Evolutionary conservation across 345 rosid species (phyloP).

Genomic region (Gossypioides kirkii): DNA sequence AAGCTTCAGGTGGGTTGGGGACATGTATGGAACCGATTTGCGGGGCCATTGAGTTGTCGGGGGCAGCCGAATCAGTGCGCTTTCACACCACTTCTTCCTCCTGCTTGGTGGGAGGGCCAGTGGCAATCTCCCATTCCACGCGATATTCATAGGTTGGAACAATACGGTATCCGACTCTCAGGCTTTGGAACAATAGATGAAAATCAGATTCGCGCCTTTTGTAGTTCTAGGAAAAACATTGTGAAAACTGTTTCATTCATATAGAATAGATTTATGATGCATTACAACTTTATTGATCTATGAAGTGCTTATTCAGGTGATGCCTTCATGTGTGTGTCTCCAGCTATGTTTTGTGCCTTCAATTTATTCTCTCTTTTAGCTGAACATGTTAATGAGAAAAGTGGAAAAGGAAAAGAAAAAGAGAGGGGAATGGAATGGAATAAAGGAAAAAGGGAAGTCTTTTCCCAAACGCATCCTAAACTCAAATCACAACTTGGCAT

Average conservation of each 20-base stretch:
- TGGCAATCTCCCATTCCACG: slow-evolving; percentile 92
- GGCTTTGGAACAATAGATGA: slow-evolving; percentile 74
- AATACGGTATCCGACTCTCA: slow-evolving; percentile 69
- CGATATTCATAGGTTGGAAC: slow-evolving; percentile 55
- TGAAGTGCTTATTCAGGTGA: background rate
- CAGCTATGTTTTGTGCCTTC: background rate
- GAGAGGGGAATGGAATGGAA: background rate
- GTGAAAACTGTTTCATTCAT: slow-evolving; percentile 45
- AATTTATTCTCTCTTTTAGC: background rate
- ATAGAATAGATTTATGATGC: slow-evolving; percentile 18
- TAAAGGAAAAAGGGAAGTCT: background rate
- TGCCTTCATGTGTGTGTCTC: background rate
- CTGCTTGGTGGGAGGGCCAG: slow-evolving; percentile 95
- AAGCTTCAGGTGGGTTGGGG: slow-evolving; percentile 91
- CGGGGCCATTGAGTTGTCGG: slow-evolving; percentile 83
- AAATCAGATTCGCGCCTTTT: slow-evolving; percentile 47
- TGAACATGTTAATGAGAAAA: background rate
- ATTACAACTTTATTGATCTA: background rate
- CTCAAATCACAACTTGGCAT: background rate
- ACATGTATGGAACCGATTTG: slow-evolving; percentile 92
- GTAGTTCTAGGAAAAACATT: slow-evolving; percentile 52
- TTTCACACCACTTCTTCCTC: slow-evolving; percentile 81
- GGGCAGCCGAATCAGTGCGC: slow-evolving; percentile 82
- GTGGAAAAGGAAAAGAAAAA: background rate
- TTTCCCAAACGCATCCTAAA: background rate